Evolutionary conservation across 176 grass and related monocot species (phyloP).

Genomic region (Phragmites australis): DNA sequence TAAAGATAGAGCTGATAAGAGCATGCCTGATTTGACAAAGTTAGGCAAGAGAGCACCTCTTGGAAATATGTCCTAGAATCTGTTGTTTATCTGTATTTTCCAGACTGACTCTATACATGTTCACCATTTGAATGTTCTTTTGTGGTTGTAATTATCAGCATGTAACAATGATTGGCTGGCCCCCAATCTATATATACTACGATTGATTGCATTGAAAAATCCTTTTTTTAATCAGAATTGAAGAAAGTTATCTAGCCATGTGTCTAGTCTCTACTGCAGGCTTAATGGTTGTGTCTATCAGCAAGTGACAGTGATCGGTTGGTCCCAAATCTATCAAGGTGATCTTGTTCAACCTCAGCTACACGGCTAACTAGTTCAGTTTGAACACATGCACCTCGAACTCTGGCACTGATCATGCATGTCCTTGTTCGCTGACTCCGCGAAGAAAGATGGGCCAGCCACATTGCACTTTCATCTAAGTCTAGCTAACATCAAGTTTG

Average conservation of each 20-base stretch:
- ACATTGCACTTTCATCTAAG: not conserved
- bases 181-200: conserved; percentile 17
- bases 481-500: conserved; percentile 18
- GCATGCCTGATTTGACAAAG: conserved; percentile 25
- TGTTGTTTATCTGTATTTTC: not conserved
- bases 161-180: conserved; percentile 2
- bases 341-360: not conserved
- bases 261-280: no score
- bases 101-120: not conserved
- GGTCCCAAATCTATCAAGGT: not conserved
- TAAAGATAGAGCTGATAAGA: conserved; percentile 10
- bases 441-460: conserved; percentile 14
- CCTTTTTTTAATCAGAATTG: no score
- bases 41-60: conserved; percentile 16
- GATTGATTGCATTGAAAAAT: not conserved
- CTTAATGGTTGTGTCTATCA: not conserved
- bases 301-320: conserved; percentile 18
- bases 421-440: conserved; percentile 13
- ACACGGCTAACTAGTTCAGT: not conserved
- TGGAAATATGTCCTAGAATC: conserved; percentile 15
- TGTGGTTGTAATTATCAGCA: conserved; percentile 24
- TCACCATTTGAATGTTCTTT: not conserved
- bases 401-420: not conserved
- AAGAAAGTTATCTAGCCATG: no score
- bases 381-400: conserved; percentile 13